Conservation (phyloP, 345 rosid genomes). For the Erucastrum elatum region DNA sequence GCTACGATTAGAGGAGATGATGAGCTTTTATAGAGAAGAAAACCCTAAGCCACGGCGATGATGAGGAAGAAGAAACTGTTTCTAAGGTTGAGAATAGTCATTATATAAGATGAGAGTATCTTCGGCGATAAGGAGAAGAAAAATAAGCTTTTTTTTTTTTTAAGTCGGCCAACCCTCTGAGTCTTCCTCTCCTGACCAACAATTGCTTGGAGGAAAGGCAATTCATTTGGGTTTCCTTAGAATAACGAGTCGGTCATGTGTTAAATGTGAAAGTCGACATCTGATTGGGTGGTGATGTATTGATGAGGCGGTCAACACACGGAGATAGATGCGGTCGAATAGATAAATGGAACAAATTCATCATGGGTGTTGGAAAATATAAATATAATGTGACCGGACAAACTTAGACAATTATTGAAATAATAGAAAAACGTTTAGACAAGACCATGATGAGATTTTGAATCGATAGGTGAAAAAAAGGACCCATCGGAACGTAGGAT, state of each 20-base stretch:
- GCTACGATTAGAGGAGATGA: not conserved
- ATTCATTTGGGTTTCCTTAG: conserved; percentile 19
- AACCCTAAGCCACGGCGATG: conserved; percentile 46
- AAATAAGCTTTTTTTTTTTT: not conserved
- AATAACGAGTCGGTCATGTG: not conserved
- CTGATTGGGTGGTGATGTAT: conserved; percentile 30
- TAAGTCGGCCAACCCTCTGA: conserved; percentile 39
- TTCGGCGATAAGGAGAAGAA: conserved; percentile 26
- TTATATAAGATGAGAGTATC: conserved; percentile 7
- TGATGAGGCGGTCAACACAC: conserved; percentile 36
- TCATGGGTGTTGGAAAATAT: not conserved
- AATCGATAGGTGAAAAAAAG: not conserved
- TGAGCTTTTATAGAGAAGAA: conserved; percentile 31
- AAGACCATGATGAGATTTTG: conserved; percentile 16
- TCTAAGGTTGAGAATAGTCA: conserved; percentile 8
- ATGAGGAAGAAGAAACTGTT: conserved; percentile 34
- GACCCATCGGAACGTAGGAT: not conserved
- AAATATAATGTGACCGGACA: not conserved
- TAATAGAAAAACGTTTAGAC: not conserved
- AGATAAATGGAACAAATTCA: conserved; percentile 13
- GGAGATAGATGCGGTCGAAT: conserved; percentile 24
- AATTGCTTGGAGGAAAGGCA: conserved; percentile 44
- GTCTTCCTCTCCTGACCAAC: conserved; percentile 26
- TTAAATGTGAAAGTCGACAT: not conserved
- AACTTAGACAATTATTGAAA: not conserved